These are phyloP conservation scores for Talaromyces sp. DNA, from an alignment of 2,329 filamentous ascomycete species.

Conservation along the genomic window DNA sequence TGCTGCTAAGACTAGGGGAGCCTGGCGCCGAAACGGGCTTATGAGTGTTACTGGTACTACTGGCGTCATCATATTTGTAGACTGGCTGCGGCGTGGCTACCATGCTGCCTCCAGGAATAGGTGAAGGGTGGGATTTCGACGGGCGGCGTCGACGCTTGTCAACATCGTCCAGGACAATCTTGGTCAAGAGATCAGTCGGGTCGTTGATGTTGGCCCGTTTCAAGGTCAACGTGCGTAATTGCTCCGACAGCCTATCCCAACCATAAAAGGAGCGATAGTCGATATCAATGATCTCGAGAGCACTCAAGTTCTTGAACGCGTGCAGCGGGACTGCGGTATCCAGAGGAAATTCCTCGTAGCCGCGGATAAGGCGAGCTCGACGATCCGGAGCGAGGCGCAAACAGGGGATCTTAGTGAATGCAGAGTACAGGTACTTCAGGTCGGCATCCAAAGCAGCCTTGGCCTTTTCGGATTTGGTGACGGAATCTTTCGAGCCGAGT, in stretches of 20 bases:
- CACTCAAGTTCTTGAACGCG: constrained; percentile 94
- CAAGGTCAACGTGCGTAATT: constrained; percentile 81
- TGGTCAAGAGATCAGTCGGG: constrained; percentile 81
- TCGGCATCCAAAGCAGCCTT: constrained; percentile 82
- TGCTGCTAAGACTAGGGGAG: constrained; percentile 54
- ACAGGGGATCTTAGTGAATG: constrained; percentile 97
- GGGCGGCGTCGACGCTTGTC: constrained; percentile 85
- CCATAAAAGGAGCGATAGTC: constrained; percentile 97
- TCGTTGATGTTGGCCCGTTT: constrained; percentile 87
- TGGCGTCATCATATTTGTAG: constrained; percentile 62
- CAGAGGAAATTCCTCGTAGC: constrained; percentile 97
- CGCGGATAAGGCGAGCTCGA: constrained; percentile 81
- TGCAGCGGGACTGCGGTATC: constrained; percentile 96
- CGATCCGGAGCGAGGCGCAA: constrained; percentile 88
- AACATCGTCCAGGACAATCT: constrained; percentile 94
- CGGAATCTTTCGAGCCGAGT: constrained; percentile 72
- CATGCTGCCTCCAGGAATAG: constrained; percentile 64
- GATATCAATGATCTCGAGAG: constrained; percentile 89
- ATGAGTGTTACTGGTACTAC: constrained; percentile 8
- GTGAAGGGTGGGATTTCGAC: constrained; percentile 78
- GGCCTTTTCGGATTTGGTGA: constrained; percentile 82
- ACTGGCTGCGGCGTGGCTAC: constrained; percentile 57
- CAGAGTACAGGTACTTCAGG: constrained; percentile 93
- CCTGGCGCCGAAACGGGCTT: constrained; percentile 68
- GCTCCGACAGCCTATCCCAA: constrained; percentile 91